Conservation (phyloP, 1,284 basidiomycete species). For the Microbotryum saponariae region DNA sequence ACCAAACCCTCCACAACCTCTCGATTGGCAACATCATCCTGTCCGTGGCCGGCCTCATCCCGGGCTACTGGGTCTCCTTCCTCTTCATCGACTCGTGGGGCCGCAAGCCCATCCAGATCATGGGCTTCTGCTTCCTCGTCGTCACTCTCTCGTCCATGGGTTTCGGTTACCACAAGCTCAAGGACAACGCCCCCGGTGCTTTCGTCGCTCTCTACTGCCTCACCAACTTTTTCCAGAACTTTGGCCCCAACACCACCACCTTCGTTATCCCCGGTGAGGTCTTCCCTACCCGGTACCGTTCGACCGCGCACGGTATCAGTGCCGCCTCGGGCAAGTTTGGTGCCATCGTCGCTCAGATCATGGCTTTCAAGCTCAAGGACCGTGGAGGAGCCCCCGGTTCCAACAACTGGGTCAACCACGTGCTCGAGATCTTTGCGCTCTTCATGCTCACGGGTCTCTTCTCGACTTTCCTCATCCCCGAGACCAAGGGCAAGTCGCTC, state of each 20-base stretch:
- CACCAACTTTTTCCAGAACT: slow-evolving; percentile 48
- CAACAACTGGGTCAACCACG: slow-evolving; percentile 33
- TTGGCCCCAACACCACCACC: slow-evolving; percentile 71
- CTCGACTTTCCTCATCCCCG: slow-evolving; percentile 65
- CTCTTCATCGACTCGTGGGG: slow-evolving; percentile 63
- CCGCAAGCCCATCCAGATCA: slow-evolving; percentile 56
- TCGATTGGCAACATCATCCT: slow-evolving; percentile 49
- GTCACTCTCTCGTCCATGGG: slow-evolving; percentile 47
- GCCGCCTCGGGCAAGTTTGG: slow-evolving; percentile 69
- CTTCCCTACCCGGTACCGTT: slow-evolving; percentile 60
- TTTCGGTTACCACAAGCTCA: slow-evolving; percentile 63
- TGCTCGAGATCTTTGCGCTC: slow-evolving; percentile 61
- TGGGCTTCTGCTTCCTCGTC: slow-evolving; percentile 51
- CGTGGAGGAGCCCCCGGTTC: slow-evolving; percentile 18
- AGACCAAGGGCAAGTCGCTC: slow-evolving; percentile 61
- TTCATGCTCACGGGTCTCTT: slow-evolving; percentile 71
- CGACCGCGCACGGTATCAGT: slow-evolving; percentile 75
- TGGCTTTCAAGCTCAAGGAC: slow-evolving; percentile 32
- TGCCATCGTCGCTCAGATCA: slow-evolving; percentile 69
- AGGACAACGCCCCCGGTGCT: slow-evolving; percentile 48
- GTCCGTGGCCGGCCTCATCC: slow-evolving; percentile 55
- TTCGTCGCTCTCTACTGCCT: slow-evolving; percentile 73
- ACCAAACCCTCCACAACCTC: slow-evolving; percentile 43
- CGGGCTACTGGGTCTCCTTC: slow-evolving; percentile 67
- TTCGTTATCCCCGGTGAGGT: slow-evolving; percentile 72